Evolutionary conservation across 2,329 filamentous ascomycete species (phyloP).

Genomic region (Ilyonectria robusta): DNA sequence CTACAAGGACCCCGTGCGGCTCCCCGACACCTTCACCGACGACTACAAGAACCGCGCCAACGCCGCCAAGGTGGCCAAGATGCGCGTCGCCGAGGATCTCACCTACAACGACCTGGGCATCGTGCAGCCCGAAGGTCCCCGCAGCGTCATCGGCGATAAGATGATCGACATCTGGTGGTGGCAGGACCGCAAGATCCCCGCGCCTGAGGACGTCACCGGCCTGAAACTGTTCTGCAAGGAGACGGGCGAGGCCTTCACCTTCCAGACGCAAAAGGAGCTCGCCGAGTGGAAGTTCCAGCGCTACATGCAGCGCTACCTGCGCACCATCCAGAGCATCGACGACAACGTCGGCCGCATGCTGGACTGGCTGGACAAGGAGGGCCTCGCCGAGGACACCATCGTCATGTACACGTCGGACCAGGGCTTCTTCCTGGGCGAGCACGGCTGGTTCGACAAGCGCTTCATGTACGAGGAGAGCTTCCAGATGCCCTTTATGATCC

Average conservation of each 20-base stretch:
- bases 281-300: conserved; percentile 69
- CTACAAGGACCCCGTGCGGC: conserved; percentile 60
- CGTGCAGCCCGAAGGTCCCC: conserved; percentile 63
- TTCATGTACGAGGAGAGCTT: conserved; percentile 72
- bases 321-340: conserved; percentile 66
- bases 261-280: conserved; percentile 57
- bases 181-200: conserved; percentile 48
- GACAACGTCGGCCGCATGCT: conserved; percentile 66
- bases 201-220: conserved; percentile 26
- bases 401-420: conserved; percentile 69
- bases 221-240: conserved; percentile 60
- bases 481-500: conserved; percentile 68
- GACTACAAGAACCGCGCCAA: conserved; percentile 68
- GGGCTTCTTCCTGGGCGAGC: conserved; percentile 70
- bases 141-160: conserved; percentile 50
- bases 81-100: conserved; percentile 65
- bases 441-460: conserved; percentile 71
- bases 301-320: conserved; percentile 69
- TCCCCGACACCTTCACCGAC: conserved; percentile 67
- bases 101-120: conserved; percentile 67
- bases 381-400: conserved; percentile 61
- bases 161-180: conserved; percentile 17
- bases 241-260: conserved; percentile 61
- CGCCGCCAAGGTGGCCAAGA: conserved; percentile 65
- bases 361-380: conserved; percentile 58